Conservation (phyloP, 2,329 filamentous ascomycete species). For the Arachnomyces sp. region DNA sequence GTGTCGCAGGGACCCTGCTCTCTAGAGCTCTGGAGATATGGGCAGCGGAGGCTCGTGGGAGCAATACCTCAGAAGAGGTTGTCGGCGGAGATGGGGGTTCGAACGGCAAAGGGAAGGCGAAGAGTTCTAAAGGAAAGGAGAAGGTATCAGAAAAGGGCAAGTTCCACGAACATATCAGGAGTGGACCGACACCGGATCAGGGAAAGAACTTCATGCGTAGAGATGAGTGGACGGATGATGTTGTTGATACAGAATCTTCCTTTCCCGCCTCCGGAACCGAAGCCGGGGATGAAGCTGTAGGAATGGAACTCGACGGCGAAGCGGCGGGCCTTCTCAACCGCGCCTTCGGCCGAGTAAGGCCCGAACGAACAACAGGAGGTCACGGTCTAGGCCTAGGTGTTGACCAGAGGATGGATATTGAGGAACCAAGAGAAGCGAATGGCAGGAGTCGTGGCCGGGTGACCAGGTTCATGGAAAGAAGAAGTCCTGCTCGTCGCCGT, state of each 20-base stretch:
- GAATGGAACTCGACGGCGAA: constrained; percentile 37
- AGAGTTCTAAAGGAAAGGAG: constrained; percentile 22
- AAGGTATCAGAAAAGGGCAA: constrained; percentile 16
- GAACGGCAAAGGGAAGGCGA: constrained; percentile 14
- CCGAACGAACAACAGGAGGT: constrained; percentile 15
- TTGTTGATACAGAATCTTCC: constrained; percentile 21
- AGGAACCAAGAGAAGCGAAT: constrained; percentile 7
- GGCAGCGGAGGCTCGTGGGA: constrained; percentile 32
- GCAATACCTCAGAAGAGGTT: constrained; percentile 11
- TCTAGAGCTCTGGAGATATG: constrained; percentile 40
- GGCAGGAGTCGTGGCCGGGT: too few species aligned
- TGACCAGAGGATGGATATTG: constrained; percentile 15
- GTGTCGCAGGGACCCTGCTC: constrained; percentile 39
- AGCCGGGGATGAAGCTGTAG: constrained; percentile 22
- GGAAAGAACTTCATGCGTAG: constrained; percentile 14
- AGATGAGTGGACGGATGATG: constrained; percentile 31
- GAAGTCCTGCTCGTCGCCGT: too few species aligned
- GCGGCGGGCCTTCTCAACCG: constrained; percentile 35
- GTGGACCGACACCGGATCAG: constrained; percentile 16
- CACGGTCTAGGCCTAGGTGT: constrained; percentile 12
- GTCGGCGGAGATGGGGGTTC: constrained; percentile 12
- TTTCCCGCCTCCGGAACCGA: constrained; percentile 7
- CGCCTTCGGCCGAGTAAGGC: constrained; percentile 28
- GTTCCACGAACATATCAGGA: constrained; percentile 10
- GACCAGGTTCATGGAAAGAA: too few species aligned